phyloP scores from a whole-genome alignment of 2,329 filamentous ascomycete species.

The Trichoderma lentiforme region DNA sequence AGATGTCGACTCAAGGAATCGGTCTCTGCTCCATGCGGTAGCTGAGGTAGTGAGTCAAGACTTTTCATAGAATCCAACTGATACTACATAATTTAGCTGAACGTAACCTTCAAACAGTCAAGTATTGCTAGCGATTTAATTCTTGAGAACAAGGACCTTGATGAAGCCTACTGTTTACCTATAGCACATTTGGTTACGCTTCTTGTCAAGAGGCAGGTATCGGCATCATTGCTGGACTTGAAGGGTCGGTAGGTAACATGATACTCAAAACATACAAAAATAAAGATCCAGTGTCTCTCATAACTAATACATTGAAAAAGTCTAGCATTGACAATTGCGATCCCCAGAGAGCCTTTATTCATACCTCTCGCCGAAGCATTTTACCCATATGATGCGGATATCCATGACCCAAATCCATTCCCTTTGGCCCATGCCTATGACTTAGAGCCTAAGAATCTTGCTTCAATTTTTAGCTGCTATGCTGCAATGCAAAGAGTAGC shows the following conservation, averaged over 20 bases:
- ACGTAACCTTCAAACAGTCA: not conserved
- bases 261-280: not conserved
- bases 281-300: not conserved
- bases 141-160: not conserved
- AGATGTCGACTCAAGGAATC: not conserved
- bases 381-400: not conserved
- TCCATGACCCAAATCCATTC: not conserved
- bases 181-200: not conserved
- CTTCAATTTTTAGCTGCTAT: not conserved
- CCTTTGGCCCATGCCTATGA: not conserved
- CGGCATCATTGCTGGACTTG: not conserved
- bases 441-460: not conserved
- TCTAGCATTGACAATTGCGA: not conserved
- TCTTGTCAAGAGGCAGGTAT: not conserved
- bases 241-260: not conserved
- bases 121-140: not conserved
- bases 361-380: not conserved
- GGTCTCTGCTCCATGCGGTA: not conserved
- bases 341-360: fast-evolving
- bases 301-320: not conserved
- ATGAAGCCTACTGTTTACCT: not conserved
- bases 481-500: not conserved
- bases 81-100: not conserved
- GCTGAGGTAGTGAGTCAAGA: not conserved
- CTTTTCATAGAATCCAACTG: not conserved